Base-by-base conservation (phyloP, 192 early-diverging fungal genomes). In the Entomortierella lignicola region DNA sequence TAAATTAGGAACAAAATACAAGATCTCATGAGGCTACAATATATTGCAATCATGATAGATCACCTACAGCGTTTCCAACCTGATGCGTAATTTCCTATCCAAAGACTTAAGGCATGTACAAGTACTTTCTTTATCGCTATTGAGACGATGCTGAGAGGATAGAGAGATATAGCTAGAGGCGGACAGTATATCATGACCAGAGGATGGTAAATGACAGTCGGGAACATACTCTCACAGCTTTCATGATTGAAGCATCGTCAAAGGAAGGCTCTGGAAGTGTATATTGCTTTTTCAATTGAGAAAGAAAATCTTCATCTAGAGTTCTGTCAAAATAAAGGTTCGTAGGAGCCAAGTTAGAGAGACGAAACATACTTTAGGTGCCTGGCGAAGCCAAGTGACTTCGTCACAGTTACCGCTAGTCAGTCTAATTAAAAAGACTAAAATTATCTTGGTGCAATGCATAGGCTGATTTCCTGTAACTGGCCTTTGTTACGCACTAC, bases 41-140 rank as follows among this genome's bases (percentile, higher is more conserved):
- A 54, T 54, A 54, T 18, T 52, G 50, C n/a, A 52, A 52, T 52
- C 4, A 62, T 37, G 10, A 55, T 54, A 53, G 52, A 15, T 1
- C 15, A 69, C 59, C 31, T 70, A 61, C 68, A 70, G 42, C n/a
- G 68, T 60, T 54, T 61, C 68, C 23, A 70, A 55, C 58, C 54
- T 70, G 27, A 30, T 70, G n/a, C 68, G 43, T 51, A 20, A 4
- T 59, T 60, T 20, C 56, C 39, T 52, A 21, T 63, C 61, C 47
- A 52, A 53, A 0, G 64, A 56, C 26, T 1, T n/a, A 29, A 69
- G 30, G 26, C 6, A 18, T 43, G 21, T 21, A 20, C n/a, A 47
- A 50, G 53, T 48, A 10, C 12, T 30, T 8, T 57, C 53, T 47
- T 34, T 21, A 4, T 68, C 20, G 17, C 42, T 44, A 56, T 59